phyloP scores from a whole-genome alignment of 2,329 filamentous ascomycete genomes.

The Sclerotinia nivalis region DNA sequence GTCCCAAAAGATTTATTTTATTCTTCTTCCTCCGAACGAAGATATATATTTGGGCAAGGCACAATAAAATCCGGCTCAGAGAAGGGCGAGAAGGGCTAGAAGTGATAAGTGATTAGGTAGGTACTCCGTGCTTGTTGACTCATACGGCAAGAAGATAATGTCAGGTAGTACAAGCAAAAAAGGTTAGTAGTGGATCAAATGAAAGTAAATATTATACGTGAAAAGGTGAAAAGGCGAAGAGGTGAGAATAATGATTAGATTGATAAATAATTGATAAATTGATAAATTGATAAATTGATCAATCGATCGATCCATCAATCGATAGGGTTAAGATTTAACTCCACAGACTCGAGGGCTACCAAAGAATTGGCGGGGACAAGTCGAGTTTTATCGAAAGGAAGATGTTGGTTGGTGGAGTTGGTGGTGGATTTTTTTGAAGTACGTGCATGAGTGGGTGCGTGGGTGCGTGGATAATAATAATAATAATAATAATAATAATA shows the following conservation, averaged over 20 bases:
- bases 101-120: not conserved
- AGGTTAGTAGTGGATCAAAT: not conserved
- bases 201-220: not conserved
- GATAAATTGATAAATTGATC: not conserved
- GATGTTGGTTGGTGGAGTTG: not conserved
- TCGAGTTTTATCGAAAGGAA: not conserved
- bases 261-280: not conserved
- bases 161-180: not conserved
- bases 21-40: not conserved
- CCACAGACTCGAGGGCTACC: not conserved
- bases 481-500: not conserved
- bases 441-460: slow-evolving; percentile 1
- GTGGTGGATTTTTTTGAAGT: not conserved
- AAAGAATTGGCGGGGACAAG: not conserved
- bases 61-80: not conserved
- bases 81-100: not conserved
- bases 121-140: not conserved
- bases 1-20: not conserved
- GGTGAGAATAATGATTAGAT: not conserved
- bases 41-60: not conserved
- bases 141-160: slow-evolving; percentile 2
- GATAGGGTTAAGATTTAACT: not conserved
- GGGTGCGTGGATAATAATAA: slow-evolving; percentile 1
- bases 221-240: not conserved
- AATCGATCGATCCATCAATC: not conserved